Percentiles rank a stretch among this genome's conserved stretches.
Evolutionary conservation across 129 eudicot species (phyloP).

Genomic region (Flaveria ramosissima): DNA sequence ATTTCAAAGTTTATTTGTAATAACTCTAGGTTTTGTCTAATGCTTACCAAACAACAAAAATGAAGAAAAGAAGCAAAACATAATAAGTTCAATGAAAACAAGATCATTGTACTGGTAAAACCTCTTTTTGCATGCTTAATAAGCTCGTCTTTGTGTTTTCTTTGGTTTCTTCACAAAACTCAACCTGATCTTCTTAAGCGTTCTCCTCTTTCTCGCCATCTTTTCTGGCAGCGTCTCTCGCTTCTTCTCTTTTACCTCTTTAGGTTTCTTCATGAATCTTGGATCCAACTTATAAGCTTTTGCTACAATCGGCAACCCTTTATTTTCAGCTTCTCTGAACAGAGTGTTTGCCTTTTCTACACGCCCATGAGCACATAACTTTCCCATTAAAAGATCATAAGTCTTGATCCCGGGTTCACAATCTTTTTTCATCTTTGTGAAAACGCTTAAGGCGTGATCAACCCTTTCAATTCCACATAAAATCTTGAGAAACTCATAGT

Average conservation of each 20-base stretch:
- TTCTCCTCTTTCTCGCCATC: conserved; percentile 84
- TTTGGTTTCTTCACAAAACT: conserved; percentile 96
- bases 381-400: conserved; percentile 81
- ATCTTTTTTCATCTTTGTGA: conserved; percentile 77
- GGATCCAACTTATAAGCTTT: conserved; percentile 79
- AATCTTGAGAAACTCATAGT: conserved; percentile 65
- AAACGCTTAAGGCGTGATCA: conserved; percentile 80
- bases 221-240: conserved; percentile 90
- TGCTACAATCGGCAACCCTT: conserved; percentile 52
- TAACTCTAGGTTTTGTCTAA: conserved; percentile 6
- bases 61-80: conserved; percentile 11
- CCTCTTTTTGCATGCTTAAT: conserved; percentile 28
- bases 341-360: conserved; percentile 78
- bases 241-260: conserved; percentile 69
- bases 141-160: conserved; percentile 52
- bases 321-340: conserved; percentile 72
- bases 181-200: conserved; percentile 63
- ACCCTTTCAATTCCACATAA: conserved; percentile 92
- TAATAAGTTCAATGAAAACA: conserved; percentile 22
- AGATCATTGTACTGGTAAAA: conserved; percentile 15
- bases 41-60: conserved; percentile 34
- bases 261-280: conserved; percentile 57
- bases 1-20: conserved; percentile 14
- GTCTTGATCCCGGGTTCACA: conserved; percentile 77
- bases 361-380: conserved; percentile 73